Base-by-base conservation (phyloP, 2,329 filamentous ascomycete species). In the Neopestalotiopsis clavispora region DNA sequence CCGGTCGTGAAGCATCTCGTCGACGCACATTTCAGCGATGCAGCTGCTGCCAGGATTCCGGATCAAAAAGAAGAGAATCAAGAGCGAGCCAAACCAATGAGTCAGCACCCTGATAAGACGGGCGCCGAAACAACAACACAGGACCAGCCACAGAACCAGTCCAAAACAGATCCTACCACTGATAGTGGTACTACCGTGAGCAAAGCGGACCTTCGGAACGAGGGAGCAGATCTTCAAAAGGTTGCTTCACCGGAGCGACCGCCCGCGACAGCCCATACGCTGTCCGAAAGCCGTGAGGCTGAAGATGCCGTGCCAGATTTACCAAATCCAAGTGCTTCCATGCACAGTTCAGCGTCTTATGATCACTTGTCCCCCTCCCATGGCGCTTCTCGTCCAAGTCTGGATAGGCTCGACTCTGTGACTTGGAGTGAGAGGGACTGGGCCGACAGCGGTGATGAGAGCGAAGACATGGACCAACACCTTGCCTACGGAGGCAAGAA, bases 1-100 rank as follows among this genome's bases (percentile, higher is more conserved):
- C 96, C 96, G 0, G 96, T 99, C 0, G 85, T 98, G 64, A 95
- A 98, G 81, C 96, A 99, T 80, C 83, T 98, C 23, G 95, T 96
- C 66, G 95, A 98, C 75, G 94, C 94, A 0, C 96, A 99, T 81
- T 99, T 99, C 78, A 92, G 90, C 67, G 92, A 97, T 76, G 90
- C 90, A 0, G 88, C 87, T 62, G 82, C 86, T 1, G 91, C 92
- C 0, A 85, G 86, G 17, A 90, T 87, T 1, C 85, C 89, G 1
- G 92, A 95, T 74, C 89, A 92, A 63, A 80, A 91, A 40, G 91
- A 94, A 78, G 82, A 85, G 57, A 86, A 84, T n/a, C 79, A 81
- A 0, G 94, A 97, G 75, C 87, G 92, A 12, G 93, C 94, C 0
- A 89, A 91, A 72, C 84, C 84, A 56, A 82, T 88, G 30, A 80